Evolutionary conservation across 2,329 filamentous ascomycete genomes (phyloP).

Genomic region (Pochonia chlamydosporia): DNA sequence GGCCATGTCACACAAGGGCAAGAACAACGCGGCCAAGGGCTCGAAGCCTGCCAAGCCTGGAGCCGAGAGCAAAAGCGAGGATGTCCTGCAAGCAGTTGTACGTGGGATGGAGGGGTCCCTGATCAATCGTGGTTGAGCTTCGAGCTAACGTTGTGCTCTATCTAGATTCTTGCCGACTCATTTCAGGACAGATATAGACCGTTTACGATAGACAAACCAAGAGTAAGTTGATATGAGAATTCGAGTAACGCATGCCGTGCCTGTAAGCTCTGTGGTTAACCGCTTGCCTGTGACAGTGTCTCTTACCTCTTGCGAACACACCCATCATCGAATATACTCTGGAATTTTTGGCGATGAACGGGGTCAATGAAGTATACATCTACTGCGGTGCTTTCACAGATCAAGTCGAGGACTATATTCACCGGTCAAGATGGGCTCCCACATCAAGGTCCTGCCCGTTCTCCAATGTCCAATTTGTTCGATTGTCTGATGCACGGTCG

Average conservation of each 20-base stretch:
- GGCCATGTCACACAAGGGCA: constrained; percentile 41
- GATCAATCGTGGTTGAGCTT: neutral
- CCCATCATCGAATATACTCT: constrained; percentile 97
- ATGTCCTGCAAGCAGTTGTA: constrained; percentile 53
- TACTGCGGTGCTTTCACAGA: constrained; percentile 87
- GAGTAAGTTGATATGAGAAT: constrained; percentile 53
- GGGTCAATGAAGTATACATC: constrained; percentile 89
- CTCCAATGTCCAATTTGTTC: constrained; percentile 73
- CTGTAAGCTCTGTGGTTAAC: neutral
- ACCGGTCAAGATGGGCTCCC: constrained; percentile 66
- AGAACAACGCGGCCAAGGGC: constrained; percentile 38
- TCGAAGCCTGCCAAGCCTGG: constrained; percentile 47
- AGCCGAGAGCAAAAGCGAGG: constrained; percentile 50
- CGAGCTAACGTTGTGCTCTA: constrained; percentile 15
- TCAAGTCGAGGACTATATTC: constrained; percentile 81
- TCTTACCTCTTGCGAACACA: constrained; percentile 86
- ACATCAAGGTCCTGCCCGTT: constrained; percentile 58
- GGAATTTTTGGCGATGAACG: constrained; percentile 90
- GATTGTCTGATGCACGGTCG: constrained; percentile 75
- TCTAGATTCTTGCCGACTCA: constrained; percentile 81
- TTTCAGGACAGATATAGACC: constrained; percentile 90
- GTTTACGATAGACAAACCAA: constrained; percentile 80
- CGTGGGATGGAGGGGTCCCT: constrained; percentile 25
- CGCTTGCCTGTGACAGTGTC: constrained; percentile 56
- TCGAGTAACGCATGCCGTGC: too few relatives aligned